Evolutionary conservation across 2,329 filamentous ascomycete genomes (phyloP).

Genomic region (Colletotrichum lentis): DNA sequence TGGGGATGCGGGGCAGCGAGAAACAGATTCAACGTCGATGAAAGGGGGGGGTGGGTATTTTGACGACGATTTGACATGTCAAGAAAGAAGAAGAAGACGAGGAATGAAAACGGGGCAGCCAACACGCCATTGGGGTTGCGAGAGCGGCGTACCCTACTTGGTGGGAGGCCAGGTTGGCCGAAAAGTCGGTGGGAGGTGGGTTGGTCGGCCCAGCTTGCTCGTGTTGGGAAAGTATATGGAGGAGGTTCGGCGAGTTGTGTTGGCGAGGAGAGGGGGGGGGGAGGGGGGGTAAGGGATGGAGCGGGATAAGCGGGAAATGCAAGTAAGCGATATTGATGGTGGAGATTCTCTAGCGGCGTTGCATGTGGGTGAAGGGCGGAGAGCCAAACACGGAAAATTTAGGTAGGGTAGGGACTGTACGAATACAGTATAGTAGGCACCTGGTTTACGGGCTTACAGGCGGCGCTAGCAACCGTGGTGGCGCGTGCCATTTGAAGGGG

Average conservation of each 20-base stretch:
- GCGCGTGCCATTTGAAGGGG: slow-evolving; percentile 28
- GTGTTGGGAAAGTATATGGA: slow-evolving; percentile 33
- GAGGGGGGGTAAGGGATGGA: slow-evolving; percentile 2
- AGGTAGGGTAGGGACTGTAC: too few species aligned
- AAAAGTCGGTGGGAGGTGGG: slow-evolving; percentile 36
- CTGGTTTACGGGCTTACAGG: slow-evolving; percentile 1
- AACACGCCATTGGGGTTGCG: slow-evolving; percentile 1
- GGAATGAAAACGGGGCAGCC: neutral
- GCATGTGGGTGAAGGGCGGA: slow-evolving; percentile 22
- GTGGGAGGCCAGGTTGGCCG: slow-evolving; percentile 25
- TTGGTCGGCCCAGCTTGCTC: slow-evolving; percentile 31
- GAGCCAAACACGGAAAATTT: slow-evolving; percentile 4
- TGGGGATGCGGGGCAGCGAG: slow-evolving; percentile 34
- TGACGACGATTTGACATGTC: slow-evolving; percentile 7
- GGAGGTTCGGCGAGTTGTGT: slow-evolving; percentile 28
- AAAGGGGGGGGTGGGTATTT: slow-evolving; percentile 29
- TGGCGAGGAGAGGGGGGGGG: slow-evolving; percentile 19
- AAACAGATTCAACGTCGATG: slow-evolving; percentile 34
- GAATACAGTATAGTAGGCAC: too few species aligned
- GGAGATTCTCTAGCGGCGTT: slow-evolving; percentile 17
- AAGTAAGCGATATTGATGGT: slow-evolving; percentile 21
- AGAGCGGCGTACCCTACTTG: slow-evolving; percentile 1
- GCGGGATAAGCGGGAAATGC: slow-evolving; percentile 33
- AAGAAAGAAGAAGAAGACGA: neutral
- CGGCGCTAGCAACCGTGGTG: slow-evolving; percentile 26